Evolutionary conservation across 345 rosid species (phyloP), one percentile per base, ranked within the genome.

Genomic region (Adansonia digitata): DNA sequence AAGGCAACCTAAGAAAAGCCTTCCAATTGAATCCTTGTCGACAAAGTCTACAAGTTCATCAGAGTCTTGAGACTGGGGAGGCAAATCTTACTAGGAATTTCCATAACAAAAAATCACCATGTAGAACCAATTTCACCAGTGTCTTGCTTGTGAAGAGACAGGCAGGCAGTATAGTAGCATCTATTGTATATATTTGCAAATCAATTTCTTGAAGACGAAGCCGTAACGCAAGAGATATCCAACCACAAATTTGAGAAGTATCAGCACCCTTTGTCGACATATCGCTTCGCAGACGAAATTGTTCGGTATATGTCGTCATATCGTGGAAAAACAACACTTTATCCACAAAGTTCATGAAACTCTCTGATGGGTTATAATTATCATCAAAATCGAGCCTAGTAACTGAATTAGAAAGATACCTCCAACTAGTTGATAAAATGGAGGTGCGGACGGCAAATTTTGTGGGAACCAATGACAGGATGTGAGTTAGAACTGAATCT

Each of bases 11-110:
- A 35, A 70, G 17, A 69, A 45, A 24, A 69, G 61, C 49, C 20
- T 37, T 15, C 17, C 12, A 24, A 12, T 12, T 13, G 48, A 75
- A n/a, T 17, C 42, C 1, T 40, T 52, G 15, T 77, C 52, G 6
- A 3, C 9, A 49, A 69, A 71, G 24, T 0, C 7, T 42, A 31
- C 42, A 31, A 15, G 2, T 5, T 13, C 35, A 10, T 14, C 7
- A 78, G 52, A 22, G 17, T 62, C 57, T 74, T 74, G 4, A 78
- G 71, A 69, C 53, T 60, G 20, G 81, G 34, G 69, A 78, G 46
- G n/a, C 35, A 57, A 24, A 61, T 12, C 7, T 34, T 0, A 18
- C 61, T 43, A 20, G 78, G 76, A 74, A 74, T 22, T 17, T 3
- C 35, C 42, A 53, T 14, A 20, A 68, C n/a, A n/a, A 31, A 18